These are phyloP conservation scores for Amauroascus verrucosus DNA, from an alignment of 2,329 filamentous ascomycete species.

Conservation along the genomic window DNA sequence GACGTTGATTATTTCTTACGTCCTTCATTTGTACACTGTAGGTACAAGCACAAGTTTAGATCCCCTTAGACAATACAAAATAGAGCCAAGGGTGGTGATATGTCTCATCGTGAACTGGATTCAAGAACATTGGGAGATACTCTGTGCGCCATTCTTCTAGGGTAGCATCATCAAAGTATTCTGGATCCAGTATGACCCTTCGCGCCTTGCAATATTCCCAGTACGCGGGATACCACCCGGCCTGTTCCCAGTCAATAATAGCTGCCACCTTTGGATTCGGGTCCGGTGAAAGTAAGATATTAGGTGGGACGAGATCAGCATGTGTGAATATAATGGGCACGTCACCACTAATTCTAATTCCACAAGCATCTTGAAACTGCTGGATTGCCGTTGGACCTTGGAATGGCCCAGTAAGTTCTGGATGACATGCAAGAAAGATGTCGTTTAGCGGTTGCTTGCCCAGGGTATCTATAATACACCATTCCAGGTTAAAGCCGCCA, in stretches of 20 bases:
- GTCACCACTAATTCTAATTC: conserved; percentile 22
- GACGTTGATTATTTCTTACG: too few relatives aligned
- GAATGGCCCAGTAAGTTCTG: conserved; percentile 24
- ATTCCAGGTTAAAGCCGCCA: not conserved
- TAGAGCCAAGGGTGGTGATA: conserved; percentile 27
- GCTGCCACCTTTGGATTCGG: conserved; percentile 20
- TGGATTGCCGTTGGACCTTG: conserved; percentile 23
- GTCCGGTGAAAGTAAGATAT: conserved; percentile 21
- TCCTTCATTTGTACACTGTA: not conserved
- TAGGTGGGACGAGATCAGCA: conserved; percentile 19
- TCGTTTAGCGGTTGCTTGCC: conserved; percentile 26
- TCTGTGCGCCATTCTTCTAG: conserved; percentile 26
- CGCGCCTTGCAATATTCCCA: conserved; percentile 28
- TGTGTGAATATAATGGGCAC: conserved; percentile 19
- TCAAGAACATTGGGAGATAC: conserved; percentile 27
- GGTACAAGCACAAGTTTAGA: not conserved
- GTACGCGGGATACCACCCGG: conserved; percentile 29
- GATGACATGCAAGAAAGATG: conserved; percentile 21
- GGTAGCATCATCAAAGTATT: conserved; percentile 18
- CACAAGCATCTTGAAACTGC: conserved; percentile 25
- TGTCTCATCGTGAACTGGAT: conserved; percentile 25
- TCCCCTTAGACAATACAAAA: conserved; percentile 20
- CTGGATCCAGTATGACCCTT: conserved; percentile 18
- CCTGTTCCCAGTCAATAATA: conserved; percentile 27
- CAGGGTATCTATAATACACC: conserved; percentile 22